Base-by-base conservation (phyloP, 2,329 filamentous ascomycete genomes). In the Stenocarpella maydis region DNA sequence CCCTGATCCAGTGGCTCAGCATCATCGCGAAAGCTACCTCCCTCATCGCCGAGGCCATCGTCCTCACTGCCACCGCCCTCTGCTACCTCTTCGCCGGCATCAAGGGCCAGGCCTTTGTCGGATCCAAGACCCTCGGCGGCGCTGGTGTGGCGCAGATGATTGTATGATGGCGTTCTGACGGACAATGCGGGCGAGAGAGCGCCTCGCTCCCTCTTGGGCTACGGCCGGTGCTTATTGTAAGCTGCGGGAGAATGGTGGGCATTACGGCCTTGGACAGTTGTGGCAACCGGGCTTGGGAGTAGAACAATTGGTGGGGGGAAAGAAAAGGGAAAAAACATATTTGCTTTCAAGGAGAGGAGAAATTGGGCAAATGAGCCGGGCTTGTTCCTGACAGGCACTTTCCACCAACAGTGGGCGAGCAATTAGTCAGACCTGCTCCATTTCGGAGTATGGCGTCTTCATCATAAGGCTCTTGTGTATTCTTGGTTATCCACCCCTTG, bases 131-230 rank as follows among this genome's bases (percentile, higher is more conserved):
- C 19, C 86, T 99, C 65, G 96, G 96, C 74, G 96, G 96, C 65
- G 91, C 93, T 74, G 95, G 95, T 65, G 92, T 98, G 74, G 96
- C 94, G 72, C 95, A 98, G 85, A 98, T 98, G 95, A 98, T 98
- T 82, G 94, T 98, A 77, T 97, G 86, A 84, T 75, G 68, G 39
- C 24, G 58, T n/a, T 31, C 1, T 17, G 10, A 5, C 10, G 52
- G 8, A 5, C 28, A 15, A 21, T 12, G 21, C 9, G 24, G 24
- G 37, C 37, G 37, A n/a, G 28, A n/a, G 12, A 17, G 10, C 6
- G 28, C 28, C 28, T 47, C 5, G 10, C 26, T 37, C 4, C 6
- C 37, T 12, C 17, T 14, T 5, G 19, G 43, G 24, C 24, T 34
- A 14, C 34, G 26, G 34, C 3, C 12, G 9, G 17, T 24, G 19